Conservation (phyloP, 2,329 filamentous ascomycete species). For the Alternaria viburni region DNA sequence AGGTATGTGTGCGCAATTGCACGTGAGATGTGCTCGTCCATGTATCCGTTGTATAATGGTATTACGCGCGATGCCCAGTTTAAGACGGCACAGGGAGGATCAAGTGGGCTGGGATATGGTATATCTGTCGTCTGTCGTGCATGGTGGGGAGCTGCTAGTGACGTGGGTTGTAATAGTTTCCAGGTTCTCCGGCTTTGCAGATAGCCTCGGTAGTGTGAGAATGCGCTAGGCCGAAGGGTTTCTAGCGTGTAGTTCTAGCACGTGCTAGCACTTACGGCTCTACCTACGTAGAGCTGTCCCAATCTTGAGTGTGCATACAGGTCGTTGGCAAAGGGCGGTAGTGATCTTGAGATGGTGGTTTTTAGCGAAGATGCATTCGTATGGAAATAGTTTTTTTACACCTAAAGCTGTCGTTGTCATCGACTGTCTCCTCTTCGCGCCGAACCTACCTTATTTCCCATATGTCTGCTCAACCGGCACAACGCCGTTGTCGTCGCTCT, state of each 20-base stretch:
- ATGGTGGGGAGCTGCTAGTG: conserved; percentile 10
- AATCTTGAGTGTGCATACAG: background rate
- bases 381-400: background rate
- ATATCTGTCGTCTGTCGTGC: conserved; percentile 2
- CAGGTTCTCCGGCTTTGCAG: conserved; percentile 6
- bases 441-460: background rate
- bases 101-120: conserved; percentile 4
- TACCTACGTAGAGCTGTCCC: background rate
- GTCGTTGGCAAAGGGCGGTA: background rate
- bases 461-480: conserved; percentile 12
- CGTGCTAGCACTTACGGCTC: background rate
- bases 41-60: background rate
- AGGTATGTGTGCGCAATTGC: background rate
- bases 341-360: background rate
- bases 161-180: conserved; percentile 9
- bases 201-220: background rate
- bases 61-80: conserved; percentile 1
- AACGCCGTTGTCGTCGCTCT: conserved; percentile 17
- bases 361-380: background rate
- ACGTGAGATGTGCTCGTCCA: background rate
- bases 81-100: background rate
- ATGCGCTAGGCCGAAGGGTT: background rate
- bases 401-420: background rate
- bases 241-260: background rate
- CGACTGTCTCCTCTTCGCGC: too few relatives aligned